Evolutionary conservation across 305 asterid genomes (phyloP).

Genomic region (Salvia sclarea): DNA sequence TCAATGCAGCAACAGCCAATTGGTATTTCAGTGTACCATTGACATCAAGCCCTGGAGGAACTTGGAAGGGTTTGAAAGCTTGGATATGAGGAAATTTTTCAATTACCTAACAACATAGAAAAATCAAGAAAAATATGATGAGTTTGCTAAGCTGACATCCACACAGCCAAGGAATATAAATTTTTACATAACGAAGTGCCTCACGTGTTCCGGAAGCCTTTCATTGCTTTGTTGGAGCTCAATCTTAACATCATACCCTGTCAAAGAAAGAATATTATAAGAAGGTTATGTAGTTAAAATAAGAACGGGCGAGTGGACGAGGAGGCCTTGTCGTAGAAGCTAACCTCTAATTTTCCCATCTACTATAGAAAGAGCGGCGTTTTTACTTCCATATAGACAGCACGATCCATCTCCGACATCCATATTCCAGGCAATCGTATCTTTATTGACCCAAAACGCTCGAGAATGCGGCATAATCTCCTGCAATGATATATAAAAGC

Average conservation of each 20-base stretch:
- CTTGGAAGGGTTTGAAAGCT: conserved; percentile 55
- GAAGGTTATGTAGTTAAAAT: conserved; percentile 15
- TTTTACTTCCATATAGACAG: conserved; percentile 70
- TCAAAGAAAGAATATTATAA: too few species aligned
- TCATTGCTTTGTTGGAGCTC: conserved; percentile 50
- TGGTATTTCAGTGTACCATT: conserved; percentile 63
- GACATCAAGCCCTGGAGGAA: conserved; percentile 59
- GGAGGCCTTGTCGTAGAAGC: conserved; percentile 9
- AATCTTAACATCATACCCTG: conserved; percentile 74
- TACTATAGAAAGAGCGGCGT: conserved; percentile 56
- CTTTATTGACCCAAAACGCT: conserved; percentile 87
- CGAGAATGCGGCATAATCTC: conserved; percentile 56
- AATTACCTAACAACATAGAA: conserved; percentile 50
- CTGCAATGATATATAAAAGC: conserved; percentile 45
- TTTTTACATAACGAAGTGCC: conserved; percentile 22
- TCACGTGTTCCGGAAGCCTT: conserved; percentile 70
- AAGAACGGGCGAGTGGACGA: neutral
- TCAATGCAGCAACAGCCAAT: conserved; percentile 68
- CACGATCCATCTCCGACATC: conserved; percentile 64
- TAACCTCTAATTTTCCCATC: conserved; percentile 65
- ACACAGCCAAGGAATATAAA: neutral
- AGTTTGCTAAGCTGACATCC: conserved; percentile 20
- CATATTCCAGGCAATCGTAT: conserved; percentile 77
- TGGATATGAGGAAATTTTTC: conserved; percentile 79
- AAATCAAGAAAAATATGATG: conserved; percentile 21